These are phyloP conservation scores for Curvularia spicifera DNA, from an alignment of 2,329 filamentous ascomycete species.

Conservation along the genomic window DNA sequence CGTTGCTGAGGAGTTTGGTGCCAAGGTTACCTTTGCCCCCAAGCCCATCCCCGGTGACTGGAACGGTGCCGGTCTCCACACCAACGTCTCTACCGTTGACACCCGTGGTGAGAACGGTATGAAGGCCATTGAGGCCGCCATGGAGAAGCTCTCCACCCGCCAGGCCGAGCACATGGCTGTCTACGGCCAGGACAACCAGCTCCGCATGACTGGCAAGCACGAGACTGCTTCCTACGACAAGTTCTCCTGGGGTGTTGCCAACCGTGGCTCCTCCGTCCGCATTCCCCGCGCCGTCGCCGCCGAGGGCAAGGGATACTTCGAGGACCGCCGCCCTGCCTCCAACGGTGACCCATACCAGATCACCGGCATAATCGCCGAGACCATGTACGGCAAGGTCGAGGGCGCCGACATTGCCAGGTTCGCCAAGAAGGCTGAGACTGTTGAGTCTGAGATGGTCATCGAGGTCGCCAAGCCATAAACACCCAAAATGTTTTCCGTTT, in stretches of 20 bases:
- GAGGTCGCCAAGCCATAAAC: conserved; percentile 38
- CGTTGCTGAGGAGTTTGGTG: conserved; percentile 94
- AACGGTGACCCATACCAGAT: conserved; percentile 89
- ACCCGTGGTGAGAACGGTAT: conserved; percentile 93
- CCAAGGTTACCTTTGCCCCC: conserved; percentile 91
- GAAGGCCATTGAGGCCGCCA: conserved; percentile 87
- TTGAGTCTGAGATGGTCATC: conserved; percentile 46
- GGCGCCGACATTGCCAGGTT: conserved; percentile 56
- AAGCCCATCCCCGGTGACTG: conserved; percentile 96
- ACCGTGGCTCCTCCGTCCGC: conserved; percentile 92
- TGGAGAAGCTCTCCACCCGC: conserved; percentile 59
- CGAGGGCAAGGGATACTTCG: conserved; percentile 94
- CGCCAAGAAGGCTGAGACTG: conserved; percentile 41
- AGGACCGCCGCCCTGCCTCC: conserved; percentile 71
- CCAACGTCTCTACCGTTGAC: conserved; percentile 88
- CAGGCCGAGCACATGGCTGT: conserved; percentile 74
- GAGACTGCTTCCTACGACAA: conserved; percentile 94
- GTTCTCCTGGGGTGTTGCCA: conserved; percentile 93
- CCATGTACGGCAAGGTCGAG: conserved; percentile 60
- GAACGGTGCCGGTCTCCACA: conserved; percentile 95
- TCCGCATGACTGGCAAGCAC: conserved; percentile 88
- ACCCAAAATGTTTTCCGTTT: not conserved
- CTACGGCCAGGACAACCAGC: conserved; percentile 94
- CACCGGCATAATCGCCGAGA: conserved; percentile 80
- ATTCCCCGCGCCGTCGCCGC: conserved; percentile 85